A percentile compares a stretch with the other conserved stretches of the same genome.
Conservation (phyloP, 768 basidiomycete genomes). For the Amanita rimosa region DNA sequence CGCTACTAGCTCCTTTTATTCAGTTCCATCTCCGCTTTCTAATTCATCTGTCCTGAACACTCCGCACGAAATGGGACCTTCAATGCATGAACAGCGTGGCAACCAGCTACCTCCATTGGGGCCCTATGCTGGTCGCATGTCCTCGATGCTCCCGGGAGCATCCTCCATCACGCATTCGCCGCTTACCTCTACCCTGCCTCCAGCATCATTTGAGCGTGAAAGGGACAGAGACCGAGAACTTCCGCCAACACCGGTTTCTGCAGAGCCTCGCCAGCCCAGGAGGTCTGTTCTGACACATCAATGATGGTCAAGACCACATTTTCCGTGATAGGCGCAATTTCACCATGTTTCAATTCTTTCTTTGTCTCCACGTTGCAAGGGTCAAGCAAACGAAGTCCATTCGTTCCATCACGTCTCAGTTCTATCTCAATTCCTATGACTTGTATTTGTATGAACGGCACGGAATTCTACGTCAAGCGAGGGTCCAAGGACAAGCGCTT, state of each 20-base stretch:
- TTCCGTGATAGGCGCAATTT: background rate
- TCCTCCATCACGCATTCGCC: constrained; percentile 30
- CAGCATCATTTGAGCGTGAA: constrained; percentile 47
- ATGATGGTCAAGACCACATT: constrained; percentile 10
- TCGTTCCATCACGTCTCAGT: background rate
- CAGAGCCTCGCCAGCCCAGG: constrained; percentile 25
- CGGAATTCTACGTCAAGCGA: background rate
- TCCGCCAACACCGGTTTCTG: constrained; percentile 33
- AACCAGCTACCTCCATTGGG: constrained; percentile 25
- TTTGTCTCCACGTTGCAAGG: constrained; percentile 1
- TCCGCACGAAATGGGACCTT: constrained; percentile 13
- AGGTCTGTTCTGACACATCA: constrained; percentile 28
- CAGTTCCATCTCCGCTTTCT: constrained; percentile 41
- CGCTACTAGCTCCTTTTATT: constrained; percentile 28
- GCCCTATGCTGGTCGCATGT: constrained; percentile 24
- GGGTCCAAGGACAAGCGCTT: background rate
- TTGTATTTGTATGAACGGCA: constrained; percentile 1
- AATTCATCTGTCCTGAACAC: constrained; percentile 25
- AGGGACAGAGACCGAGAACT: constrained; percentile 37
- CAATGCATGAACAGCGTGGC: constrained; percentile 16
- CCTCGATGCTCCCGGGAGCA: constrained; percentile 26
- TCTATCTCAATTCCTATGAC: background rate
- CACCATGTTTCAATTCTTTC: background rate
- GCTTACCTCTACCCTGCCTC: constrained; percentile 21
- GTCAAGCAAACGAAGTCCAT: background rate